Evolutionary conservation across 306 rosid species (phyloP), one percentile per base, ranked within the genome.

Genomic region (Morella rubra): DNA sequence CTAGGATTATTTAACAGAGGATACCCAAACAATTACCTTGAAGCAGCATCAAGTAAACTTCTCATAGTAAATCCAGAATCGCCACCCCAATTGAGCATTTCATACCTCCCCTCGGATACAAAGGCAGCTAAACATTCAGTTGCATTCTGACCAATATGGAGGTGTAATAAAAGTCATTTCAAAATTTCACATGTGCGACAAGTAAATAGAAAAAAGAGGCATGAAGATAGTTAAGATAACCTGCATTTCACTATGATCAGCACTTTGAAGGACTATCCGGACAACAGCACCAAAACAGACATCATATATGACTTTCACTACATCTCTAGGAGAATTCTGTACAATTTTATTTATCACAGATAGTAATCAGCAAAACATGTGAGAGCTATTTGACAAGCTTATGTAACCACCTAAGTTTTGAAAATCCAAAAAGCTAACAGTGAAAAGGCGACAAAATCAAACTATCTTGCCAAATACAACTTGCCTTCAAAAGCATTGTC

Each of bases 161-260:
- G 75, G 53, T 61, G 58, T 79, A 77, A 67, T 49, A 79, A 19
- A 20, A 77, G 79, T 83, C 80, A 76, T 76, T 60, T 55, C 58
- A 27, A 61, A 37, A 40, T 24, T 58, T 64, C 22, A 64, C 66
- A 40, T 40, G 50, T 11, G 44, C 46, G 44, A 46, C 32, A 55
- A 69, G 16, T 12, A 50, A n/a, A 73, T 15, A 41, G 56, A 8
- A 65, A 42, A 65, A 41, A 7, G 71, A 41, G 49, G 71, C 47
- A 5, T 42, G 5, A 44, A 65, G 47, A 18, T 1, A 18, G 6
- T 18, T 7, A 41, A 65, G 71, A 42, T 56, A 45, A 94, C 98
- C 98, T 95, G 98, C 90, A 95, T 85, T 88, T 95, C 98, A 85
- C 96, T 87, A 65, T 90, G 91, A 84, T 92, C 98, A 8, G 86